These are phyloP conservation scores for Mrakia blollopis DNA, from an alignment of 768 basidiomycete genomes.

Conservation along the genomic window DNA sequence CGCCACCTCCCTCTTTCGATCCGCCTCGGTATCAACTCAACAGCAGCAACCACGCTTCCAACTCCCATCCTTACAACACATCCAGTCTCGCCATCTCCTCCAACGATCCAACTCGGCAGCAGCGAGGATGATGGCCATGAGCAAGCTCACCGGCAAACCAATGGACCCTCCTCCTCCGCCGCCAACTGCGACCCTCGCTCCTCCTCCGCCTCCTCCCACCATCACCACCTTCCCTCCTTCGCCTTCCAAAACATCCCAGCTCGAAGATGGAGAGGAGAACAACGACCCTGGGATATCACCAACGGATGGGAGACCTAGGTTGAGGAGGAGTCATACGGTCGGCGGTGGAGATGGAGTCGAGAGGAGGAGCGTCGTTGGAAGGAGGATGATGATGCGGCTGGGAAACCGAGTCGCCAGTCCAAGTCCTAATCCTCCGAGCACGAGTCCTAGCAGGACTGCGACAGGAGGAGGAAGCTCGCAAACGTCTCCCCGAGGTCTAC, in stretches of 20 bases:
- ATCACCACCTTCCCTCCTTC: constrained; percentile 28
- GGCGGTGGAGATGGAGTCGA: constrained; percentile 38
- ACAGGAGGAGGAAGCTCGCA: constrained; percentile 36
- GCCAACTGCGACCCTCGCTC: constrained; percentile 24
- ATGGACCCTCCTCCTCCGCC: constrained; percentile 48
- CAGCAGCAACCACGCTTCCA: constrained; percentile 21
- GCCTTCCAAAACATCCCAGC: constrained; percentile 37
- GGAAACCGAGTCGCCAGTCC: constrained; percentile 39
- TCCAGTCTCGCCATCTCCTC: constrained; percentile 55
- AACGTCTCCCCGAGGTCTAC: constrained; percentile 18
- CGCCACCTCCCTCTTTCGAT: constrained; percentile 5
- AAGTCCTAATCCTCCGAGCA: constrained; percentile 23
- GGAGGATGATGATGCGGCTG: constrained; percentile 44
- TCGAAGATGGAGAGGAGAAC: constrained; percentile 37
- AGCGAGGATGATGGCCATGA: constrained; percentile 73
- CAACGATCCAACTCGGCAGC: constrained; percentile 85
- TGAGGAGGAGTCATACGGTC: constrained; percentile 43
- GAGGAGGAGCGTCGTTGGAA: constrained; percentile 43
- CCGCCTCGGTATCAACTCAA: constrained; percentile 7
- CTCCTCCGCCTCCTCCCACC: constrained; percentile 18
- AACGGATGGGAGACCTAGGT: constrained; percentile 34
- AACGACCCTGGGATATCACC: constrained; percentile 4
- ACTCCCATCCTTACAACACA: constrained; percentile 68
- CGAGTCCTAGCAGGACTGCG: constrained; percentile 36
- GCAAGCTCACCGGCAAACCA: constrained; percentile 72